Base-by-base conservation (phyloP, 176 grass and related monocot genomes). In the Rhynchospora pubera region DNA sequence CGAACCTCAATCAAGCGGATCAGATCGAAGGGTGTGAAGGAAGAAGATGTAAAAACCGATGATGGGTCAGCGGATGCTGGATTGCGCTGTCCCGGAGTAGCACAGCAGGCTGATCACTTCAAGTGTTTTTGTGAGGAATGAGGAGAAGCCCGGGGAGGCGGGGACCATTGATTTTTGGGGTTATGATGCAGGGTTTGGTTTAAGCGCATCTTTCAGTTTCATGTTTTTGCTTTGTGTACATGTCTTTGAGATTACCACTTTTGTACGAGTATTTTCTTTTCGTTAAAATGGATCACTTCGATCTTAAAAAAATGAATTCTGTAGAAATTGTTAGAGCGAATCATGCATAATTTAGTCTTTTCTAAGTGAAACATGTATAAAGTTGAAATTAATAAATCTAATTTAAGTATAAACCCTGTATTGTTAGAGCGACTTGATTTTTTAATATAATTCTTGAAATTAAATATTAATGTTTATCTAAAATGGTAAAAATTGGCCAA, bases 101-200 rank as follows among this genome's bases (percentile, higher is more conserved):
- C 19, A 1, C 46, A 75, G 46, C 70, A 75, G 19, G 70, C 70
- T 26, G 47, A 75, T 13, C 70, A 75, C 21, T 75, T 75, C 70
- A 75, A 46, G 70, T 28, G 34, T 45, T 22, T 75, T 52, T 75
- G 47, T 75, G 70, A 75, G 46, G 70, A 75, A n/a, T 75, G 70
- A 75, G 46, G 70, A 75, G 58, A 7, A 57, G 55, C 55, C n/a
- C 58, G 8, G n/a, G n/a, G n/a, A n/a, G n/a, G n/a, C n/a, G n/a
- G n/a, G 19, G 57, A 60, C 14, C 5, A 60, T 60, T n/a, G 19
- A 22, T 7, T 9, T 7, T 7, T 39, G 4, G 13, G 62, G 62
- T 65, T 32, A 39, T 16, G 64, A 14, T 42, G 16, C 26, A 8
- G 14, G 30, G 64, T 66, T 34, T 66, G 30, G 26, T 32, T 65